Conservation (phyloP, 2,329 filamentous ascomycete genomes). For the Trichoderma brevicompactum region DNA sequence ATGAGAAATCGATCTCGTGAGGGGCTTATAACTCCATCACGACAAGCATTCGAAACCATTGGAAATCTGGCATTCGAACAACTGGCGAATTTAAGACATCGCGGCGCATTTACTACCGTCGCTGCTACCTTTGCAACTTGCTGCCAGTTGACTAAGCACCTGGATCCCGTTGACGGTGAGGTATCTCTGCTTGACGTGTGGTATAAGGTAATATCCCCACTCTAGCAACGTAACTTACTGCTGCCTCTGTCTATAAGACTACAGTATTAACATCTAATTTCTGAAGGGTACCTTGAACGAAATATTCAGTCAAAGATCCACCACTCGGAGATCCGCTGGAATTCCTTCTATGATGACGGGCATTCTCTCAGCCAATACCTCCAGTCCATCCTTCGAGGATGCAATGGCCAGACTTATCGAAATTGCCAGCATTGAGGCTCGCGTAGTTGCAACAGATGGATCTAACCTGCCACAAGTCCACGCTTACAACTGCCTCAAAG, state of each 20-base stretch:
- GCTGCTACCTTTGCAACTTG: constrained; percentile 84
- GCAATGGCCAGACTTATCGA: constrained; percentile 66
- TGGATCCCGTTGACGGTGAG: constrained; percentile 39
- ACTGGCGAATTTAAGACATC: constrained; percentile 79
- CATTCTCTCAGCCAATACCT: constrained; percentile 69
- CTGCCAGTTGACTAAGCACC: constrained; percentile 66
- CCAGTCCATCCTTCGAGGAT: constrained; percentile 63
- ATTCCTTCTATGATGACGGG: constrained; percentile 86
- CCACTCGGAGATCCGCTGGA: constrained; percentile 88
- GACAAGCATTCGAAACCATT: constrained; percentile 64
- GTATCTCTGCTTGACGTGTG: constrained; percentile 64
- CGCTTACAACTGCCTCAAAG: constrained; percentile 90
- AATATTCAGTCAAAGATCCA: constrained; percentile 76
- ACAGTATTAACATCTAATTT: background rate
- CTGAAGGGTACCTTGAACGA: constrained; percentile 65
- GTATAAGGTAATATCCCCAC: constrained; percentile 63
- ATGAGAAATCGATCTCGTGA: constrained; percentile 51
- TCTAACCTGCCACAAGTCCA: constrained; percentile 87
- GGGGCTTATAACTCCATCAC: constrained; percentile 53
- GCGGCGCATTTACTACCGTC: constrained; percentile 92
- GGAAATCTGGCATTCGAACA: constrained; percentile 81
- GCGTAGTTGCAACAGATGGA: constrained; percentile 61
- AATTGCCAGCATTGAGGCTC: constrained; percentile 60
- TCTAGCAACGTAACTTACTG: background rate
- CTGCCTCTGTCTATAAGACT: too few species aligned